Percentiles rank a stretch among this genome's conserved stretches.
phyloP scores from a whole-genome alignment of 1,284 basidiomycete species.

The Rhodotorula sp. region DNA sequence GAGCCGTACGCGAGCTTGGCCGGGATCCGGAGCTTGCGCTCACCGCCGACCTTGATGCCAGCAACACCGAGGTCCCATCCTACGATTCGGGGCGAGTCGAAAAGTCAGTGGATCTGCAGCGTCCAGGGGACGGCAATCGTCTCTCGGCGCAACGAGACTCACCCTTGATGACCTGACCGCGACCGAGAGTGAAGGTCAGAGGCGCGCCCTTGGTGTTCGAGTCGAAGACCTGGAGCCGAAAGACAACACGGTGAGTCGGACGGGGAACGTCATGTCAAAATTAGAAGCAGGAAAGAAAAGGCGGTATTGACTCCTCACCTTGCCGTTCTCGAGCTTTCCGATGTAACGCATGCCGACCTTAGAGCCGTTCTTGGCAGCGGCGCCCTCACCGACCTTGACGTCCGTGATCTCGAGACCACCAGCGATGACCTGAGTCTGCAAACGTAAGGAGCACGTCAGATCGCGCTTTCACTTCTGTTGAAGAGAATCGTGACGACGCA shows the following conservation, averaged over 20 bases:
- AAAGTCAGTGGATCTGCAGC: too few relatives aligned
- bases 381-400: constrained; percentile 72
- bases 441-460: too few relatives aligned
- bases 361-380: constrained; percentile 79
- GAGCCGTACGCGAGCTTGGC: constrained; percentile 56
- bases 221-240: constrained; percentile 64
- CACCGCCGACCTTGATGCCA: constrained; percentile 89
- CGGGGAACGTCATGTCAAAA: too few relatives aligned
- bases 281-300: too few relatives aligned
- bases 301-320: too few relatives aligned
- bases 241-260: too few relatives aligned
- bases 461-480: too few relatives aligned
- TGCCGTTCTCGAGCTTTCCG: constrained; percentile 81
- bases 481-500: too few relatives aligned
- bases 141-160: constrained; percentile 56
- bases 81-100: not conserved
- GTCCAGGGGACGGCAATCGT: not conserved
- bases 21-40: constrained; percentile 75
- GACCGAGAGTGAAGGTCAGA: constrained; percentile 57
- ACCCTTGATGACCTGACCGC: constrained; percentile 89
- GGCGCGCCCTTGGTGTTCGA: constrained; percentile 71
- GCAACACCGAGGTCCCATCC: constrained; percentile 60
- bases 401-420: constrained; percentile 79
- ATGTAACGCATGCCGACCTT: constrained; percentile 83
- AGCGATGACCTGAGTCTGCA: constrained; percentile 57